Percentiles rank a stretch among this genome's conserved stretches.
These are phyloP conservation scores for Daldinia bambusicola DNA, from an alignment of 495 filamentous ascomycete genomes.

Conservation along the genomic window DNA sequence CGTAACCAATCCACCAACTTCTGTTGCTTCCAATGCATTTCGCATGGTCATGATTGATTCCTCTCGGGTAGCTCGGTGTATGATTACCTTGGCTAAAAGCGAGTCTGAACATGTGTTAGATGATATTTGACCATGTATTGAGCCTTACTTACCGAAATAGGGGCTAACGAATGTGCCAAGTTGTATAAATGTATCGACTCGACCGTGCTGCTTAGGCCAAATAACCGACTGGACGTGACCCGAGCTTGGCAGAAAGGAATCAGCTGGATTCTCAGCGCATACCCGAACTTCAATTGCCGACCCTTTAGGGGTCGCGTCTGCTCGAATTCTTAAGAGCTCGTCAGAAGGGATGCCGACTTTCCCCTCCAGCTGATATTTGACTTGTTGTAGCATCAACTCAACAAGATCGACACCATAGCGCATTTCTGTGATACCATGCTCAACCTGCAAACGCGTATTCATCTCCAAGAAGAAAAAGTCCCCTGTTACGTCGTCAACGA, in stretches of 20 bases:
- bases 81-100: conserved; percentile 71
- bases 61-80: conserved; percentile 56
- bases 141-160: conserved; percentile 58
- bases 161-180: conserved; percentile 64
- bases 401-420: conserved; percentile 70
- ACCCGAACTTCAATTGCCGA: conserved; percentile 67
- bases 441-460: conserved; percentile 74
- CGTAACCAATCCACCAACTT: conserved; percentile 65
- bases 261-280: conserved; percentile 69
- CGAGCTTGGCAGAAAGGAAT: conserved; percentile 66
- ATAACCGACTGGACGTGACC: conserved; percentile 66
- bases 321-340: conserved; percentile 23
- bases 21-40: conserved; percentile 52
- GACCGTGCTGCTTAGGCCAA: conserved; percentile 56
- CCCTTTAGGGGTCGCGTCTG: conserved; percentile 15
- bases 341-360: conserved; percentile 28
- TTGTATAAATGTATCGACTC: conserved; percentile 72
- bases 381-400: conserved; percentile 53
- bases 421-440: conserved; percentile 72
- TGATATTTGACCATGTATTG: not conserved
- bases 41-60: conserved; percentile 58
- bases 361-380: conserved; percentile 33
- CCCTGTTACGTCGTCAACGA: conserved; percentile 67
- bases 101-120: conserved; percentile 55
- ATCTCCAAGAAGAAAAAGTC: conserved; percentile 75